Base-by-base conservation (phyloP, 2,329 filamentous ascomycete genomes). In the Nannizziopsis barbatae region DNA sequence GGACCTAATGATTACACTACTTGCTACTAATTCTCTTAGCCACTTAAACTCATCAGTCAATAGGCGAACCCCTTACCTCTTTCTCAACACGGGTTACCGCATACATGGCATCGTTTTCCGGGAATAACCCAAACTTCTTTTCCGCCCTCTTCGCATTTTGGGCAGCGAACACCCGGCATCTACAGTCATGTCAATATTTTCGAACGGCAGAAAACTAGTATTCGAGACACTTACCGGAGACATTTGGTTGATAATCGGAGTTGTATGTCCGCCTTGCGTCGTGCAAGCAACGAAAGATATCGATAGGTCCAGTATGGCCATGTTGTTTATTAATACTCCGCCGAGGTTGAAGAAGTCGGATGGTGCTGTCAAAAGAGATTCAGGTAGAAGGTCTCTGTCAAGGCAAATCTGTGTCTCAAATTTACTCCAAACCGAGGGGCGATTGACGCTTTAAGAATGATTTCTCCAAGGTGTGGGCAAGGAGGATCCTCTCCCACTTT, bases 151-250 rank as follows among this genome's bases (percentile, higher is more conserved):
- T 56, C 49, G 49, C 68, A 71, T 14, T 53, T 65, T 27, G 67
- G 67, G 50, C 68, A 71, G 27, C 62, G 61, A 15, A 68, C 62
- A 51, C 68, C 68, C n/a, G 67, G 66, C 68, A 71, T 70, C 67
- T 71, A 51, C 2, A 2, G 20, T 18, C 39, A 27, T 37, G 9
- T 14, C 32, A 38, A 39, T 35, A 41, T 20, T 9, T 3, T n/a
- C n/a, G 12, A 15, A 12, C 17, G 22, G 11, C 20, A 17, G 22
- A 12, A 41, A 3, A 9, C 18, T 14, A 42, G 18, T 10, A 38
- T 10, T 5, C 14, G 42, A 30, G 31, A 8, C 17, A 9, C 51
- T 44, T 50, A 56, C 54, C 12, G 54, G 54, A 42, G 51, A 53
- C 52, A 54, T 50, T 11, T 49, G 49, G 20, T 49, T 15, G 39